These are phyloP conservation scores for Ilyonectria mors-panacis DNA, from an alignment of 2,329 filamentous ascomycete species.

Conservation along the genomic window DNA sequence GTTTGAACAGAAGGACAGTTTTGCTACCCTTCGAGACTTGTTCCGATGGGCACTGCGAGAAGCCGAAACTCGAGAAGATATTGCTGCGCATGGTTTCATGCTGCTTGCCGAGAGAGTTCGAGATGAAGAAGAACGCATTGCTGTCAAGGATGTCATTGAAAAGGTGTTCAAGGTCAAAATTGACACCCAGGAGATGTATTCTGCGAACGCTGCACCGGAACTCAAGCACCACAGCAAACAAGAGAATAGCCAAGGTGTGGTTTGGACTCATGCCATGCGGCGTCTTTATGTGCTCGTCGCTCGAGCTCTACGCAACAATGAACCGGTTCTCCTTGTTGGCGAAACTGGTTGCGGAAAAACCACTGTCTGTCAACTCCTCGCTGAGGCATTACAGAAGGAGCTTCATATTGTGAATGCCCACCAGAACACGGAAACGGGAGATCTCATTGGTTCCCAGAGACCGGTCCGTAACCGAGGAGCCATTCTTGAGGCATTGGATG, in stretches of 20 bases:
- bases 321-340: slow-evolving; percentile 93
- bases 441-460: slow-evolving; percentile 95
- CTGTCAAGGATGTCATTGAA: slow-evolving; percentile 91
- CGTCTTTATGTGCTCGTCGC: slow-evolving; percentile 92
- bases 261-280: slow-evolving; percentile 97
- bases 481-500: slow-evolving; percentile 75
- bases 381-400: slow-evolving; percentile 81
- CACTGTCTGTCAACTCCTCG: slow-evolving; percentile 92
- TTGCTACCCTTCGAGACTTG: slow-evolving; percentile 94
- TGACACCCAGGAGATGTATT: slow-evolving; percentile 81
- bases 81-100: slow-evolving; percentile 96
- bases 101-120: slow-evolving; percentile 93
- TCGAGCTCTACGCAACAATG: slow-evolving; percentile 87
- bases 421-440: slow-evolving; percentile 97
- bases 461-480: slow-evolving; percentile 88
- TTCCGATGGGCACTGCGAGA: slow-evolving; percentile 94
- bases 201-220: slow-evolving; percentile 69
- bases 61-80: slow-evolving; percentile 87
- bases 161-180: slow-evolving; percentile 90
- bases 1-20: slow-evolving; percentile 98
- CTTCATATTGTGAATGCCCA: slow-evolving; percentile 96
- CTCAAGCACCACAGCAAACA: slow-evolving; percentile 64
- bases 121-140: slow-evolving; percentile 87
- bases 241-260: slow-evolving; percentile 75
- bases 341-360: slow-evolving; percentile 99